Percentiles rank a stretch among this genome's conserved stretches.
These are phyloP conservation scores for Voacanga thouarsii DNA, from an alignment of 257 asterid genomes.

Conservation along the genomic window DNA sequence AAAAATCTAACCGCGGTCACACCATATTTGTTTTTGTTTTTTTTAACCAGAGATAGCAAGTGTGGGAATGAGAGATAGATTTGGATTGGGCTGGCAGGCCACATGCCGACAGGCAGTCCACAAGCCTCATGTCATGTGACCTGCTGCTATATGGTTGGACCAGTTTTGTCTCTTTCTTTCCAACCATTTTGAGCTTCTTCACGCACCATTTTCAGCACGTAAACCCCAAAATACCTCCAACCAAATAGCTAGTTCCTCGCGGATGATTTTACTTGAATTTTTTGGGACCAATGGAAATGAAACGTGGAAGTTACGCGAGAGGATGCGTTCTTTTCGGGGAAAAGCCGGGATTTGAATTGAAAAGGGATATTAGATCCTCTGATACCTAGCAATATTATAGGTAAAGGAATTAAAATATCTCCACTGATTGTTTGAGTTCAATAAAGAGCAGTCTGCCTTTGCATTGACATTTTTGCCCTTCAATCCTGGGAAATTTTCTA, in stretches of 20 bases:
- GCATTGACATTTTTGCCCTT: constrained; percentile 27
- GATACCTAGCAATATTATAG: background rate
- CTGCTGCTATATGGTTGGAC: constrained; percentile 24
- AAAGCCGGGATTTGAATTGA: background rate
- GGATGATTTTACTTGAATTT: background rate
- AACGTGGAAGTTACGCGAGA: background rate
- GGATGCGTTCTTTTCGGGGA: background rate
- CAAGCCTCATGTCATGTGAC: constrained; percentile 36
- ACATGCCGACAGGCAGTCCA: constrained; percentile 35
- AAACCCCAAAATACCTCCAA: fast-evolving
- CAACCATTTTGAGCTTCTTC: constrained; percentile 19
- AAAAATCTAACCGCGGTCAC: background rate
- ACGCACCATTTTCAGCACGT: constrained; percentile 12
- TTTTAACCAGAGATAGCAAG: background rate
- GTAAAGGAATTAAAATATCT: background rate
- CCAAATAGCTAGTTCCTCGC: background rate
- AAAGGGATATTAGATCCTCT: constrained; percentile 5
- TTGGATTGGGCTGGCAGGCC: constrained; percentile 32
- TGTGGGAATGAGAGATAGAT: background rate
- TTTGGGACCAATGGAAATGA: background rate
- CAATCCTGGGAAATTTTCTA: background rate
- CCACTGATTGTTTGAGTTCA: constrained; percentile 11
- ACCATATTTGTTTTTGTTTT: too few relatives aligned
- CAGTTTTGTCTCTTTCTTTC: constrained; percentile 36
- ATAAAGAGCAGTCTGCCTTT: too few relatives aligned